Conservation (phyloP, 176 grass and related monocot species). For the Olyra latifolia region DNA sequence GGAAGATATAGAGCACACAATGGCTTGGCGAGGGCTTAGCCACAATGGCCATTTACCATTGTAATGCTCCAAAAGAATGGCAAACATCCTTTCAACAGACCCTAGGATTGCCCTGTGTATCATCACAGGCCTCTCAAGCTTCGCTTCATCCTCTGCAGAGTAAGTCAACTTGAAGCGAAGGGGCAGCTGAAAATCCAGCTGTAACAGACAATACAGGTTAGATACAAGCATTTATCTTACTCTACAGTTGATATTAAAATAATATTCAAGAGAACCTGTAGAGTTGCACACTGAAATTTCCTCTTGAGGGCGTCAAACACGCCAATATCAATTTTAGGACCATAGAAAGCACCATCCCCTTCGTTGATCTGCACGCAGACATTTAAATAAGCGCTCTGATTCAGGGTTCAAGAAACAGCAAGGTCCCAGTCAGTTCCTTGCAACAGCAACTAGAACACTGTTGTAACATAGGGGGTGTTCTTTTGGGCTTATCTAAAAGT, state of each 20-base stretch:
- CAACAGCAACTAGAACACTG: background rate
- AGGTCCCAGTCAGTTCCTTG: background rate
- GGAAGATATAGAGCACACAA: conserved; percentile 79
- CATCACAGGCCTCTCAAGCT: conserved; percentile 96
- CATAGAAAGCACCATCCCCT: conserved; percentile 99
- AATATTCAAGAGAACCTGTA: conserved; percentile 64
- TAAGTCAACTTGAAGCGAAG: conserved; percentile 86
- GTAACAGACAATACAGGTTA: conserved; percentile 41
- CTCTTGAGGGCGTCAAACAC: conserved; percentile 97
- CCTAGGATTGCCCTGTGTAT: conserved; percentile 93
- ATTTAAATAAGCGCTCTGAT: conserved; percentile 12
- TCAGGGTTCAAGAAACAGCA: conserved; percentile 1
- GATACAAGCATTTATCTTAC: conserved; percentile 27
- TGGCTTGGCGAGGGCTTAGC: conserved; percentile 96
- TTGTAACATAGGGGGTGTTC: too few relatives aligned
- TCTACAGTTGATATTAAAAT: conserved; percentile 8
- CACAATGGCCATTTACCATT: conserved; percentile 99
- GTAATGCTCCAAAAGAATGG: conserved; percentile 98
- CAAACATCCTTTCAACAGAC: conserved; percentile 98
- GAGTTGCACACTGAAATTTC: conserved; percentile 97
- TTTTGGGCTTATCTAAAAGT: too few relatives aligned
- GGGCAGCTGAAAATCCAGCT: conserved; percentile 97
- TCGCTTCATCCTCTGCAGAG: conserved; percentile 96
- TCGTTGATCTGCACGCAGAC: conserved; percentile 73
- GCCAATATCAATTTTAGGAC: conserved; percentile 99